phyloP scores from a whole-genome alignment of 805 yeast species.

The Priceomyces melissophilus region DNA sequence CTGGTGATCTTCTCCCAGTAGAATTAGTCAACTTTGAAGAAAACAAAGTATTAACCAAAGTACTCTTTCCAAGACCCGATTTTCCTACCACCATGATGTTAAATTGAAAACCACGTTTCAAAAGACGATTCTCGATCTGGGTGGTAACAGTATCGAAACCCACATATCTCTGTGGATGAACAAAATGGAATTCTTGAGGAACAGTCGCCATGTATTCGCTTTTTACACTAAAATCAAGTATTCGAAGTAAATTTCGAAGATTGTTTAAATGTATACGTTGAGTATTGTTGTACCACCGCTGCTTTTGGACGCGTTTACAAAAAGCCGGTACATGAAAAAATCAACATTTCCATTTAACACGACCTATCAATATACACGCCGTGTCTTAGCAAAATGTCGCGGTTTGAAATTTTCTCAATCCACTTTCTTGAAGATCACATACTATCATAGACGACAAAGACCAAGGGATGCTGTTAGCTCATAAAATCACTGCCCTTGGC shows the following conservation, averaged over 20 bases:
- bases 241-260: too few species aligned
- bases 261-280: too few species aligned
- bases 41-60: constrained; percentile 81
- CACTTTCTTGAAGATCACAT: too few species aligned
- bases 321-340: neutral
- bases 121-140: constrained; percentile 88
- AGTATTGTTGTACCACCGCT: too few species aligned
- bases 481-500: too few species aligned
- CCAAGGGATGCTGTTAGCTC: too few species aligned
- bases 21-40: constrained; percentile 75
- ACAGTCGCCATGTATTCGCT: constrained; percentile 1
- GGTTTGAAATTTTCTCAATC: neutral
- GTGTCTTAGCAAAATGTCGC: neutral
- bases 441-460: too few species aligned
- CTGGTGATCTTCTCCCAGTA: constrained; percentile 63
- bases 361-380: neutral
- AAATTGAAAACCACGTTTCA: constrained; percentile 91
- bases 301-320: constrained; percentile 5
- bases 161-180: constrained; percentile 74
- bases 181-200: constrained; percentile 12
- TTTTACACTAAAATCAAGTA: too few species aligned
- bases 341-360: constrained; percentile 1
- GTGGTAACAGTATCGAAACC: constrained; percentile 96
- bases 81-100: constrained; percentile 89
- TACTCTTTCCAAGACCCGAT: constrained; percentile 93